phyloP scores from a whole-genome alignment of 352 stramenopile genomes.

The Phytopythium aichiense region DNA sequence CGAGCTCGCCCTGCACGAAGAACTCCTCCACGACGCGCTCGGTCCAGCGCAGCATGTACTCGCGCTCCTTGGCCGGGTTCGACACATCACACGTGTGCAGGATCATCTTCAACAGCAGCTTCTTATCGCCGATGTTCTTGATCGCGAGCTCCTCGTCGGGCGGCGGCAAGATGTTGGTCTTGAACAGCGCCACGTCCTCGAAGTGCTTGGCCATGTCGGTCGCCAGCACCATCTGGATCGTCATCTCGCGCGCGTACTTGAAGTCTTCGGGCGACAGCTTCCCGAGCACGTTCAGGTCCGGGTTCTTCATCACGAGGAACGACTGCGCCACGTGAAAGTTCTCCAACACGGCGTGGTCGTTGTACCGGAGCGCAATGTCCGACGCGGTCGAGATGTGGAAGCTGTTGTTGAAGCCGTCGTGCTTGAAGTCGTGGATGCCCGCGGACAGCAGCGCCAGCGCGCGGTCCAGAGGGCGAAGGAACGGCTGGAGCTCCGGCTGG shows the following conservation, averaged over 20 bases:
- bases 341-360: slow-evolving; percentile 86
- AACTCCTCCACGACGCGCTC: slow-evolving; percentile 94
- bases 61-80: slow-evolving; percentile 88
- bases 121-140: slow-evolving; percentile 85
- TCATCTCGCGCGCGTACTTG: slow-evolving; percentile 85
- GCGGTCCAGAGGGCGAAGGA: slow-evolving; percentile 72
- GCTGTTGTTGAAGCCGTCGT: slow-evolving; percentile 89
- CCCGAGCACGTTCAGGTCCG: slow-evolving; percentile 79
- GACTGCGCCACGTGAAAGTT: slow-evolving; percentile 88
- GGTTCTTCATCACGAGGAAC: slow-evolving; percentile 89
- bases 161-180: slow-evolving; percentile 76
- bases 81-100: slow-evolving; percentile 93
- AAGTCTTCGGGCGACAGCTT: slow-evolving; percentile 74
- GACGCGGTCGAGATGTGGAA: slow-evolving; percentile 87
- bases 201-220: slow-evolving; percentile 91
- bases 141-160: slow-evolving; percentile 65
- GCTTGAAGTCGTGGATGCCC: slow-evolving; percentile 88
- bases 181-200: slow-evolving; percentile 85
- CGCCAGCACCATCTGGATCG: slow-evolving; percentile 88
- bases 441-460: slow-evolving; percentile 72
- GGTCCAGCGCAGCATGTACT: slow-evolving; percentile 90
- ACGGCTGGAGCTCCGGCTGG: slow-evolving; percentile 65
- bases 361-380: slow-evolving; percentile 87
- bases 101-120: slow-evolving; percentile 88
- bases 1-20: slow-evolving; percentile 94